Base-by-base conservation (phyloP, 2,329 filamentous ascomycete species). In the Rachicladosporium sp. region DNA sequence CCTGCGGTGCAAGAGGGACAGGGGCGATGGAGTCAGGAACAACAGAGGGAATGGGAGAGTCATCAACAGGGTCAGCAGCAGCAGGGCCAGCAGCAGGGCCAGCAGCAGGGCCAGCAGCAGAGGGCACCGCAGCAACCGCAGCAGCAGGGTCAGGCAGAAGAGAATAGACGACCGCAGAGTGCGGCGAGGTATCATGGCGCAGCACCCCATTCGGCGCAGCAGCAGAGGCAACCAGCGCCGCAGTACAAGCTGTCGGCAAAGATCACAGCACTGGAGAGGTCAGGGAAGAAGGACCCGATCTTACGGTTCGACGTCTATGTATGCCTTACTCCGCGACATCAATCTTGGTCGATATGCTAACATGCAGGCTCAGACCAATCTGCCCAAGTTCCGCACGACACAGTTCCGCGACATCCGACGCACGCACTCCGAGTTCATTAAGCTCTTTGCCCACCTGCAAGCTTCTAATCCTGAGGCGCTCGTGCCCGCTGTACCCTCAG, bases 381-480 rank as follows among this genome's bases (percentile, higher is more conserved):
- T 98, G n/a, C 88, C 89, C 38, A 89, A 89, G 51, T 98, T 95
- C 63, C 78, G 91, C 53, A 98, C 91, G 1, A 98, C 91, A 4
- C 91, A 98, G 61, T 98, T 95, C 66, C 87, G 91, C 56, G 91
- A 98, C 63, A 87, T 98, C 49, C 83, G 91, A 52, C 84, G 91
- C 44, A 81, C 93, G 45, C 91, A 98, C 63, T 87, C 85, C 35
- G 91, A 98, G 59, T 98, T 98, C 55, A 73, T 85, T 48, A 98
- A 96, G 64, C 79, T 98, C n/a, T 86, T 83, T 41, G 84, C 94
- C 43, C 91, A 98, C 61, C 70, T 98, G 42, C 87, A 95, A 60
- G 95, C 89, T 15, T 88, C 89, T n/a, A 96, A 96, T 55, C 91
- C 91, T 3, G 91, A 98, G 62, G 82, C 87, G 6, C 71, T 98